These are phyloP conservation scores for Phytophthora pistaciae DNA, from an alignment of 352 stramenopile species.

Conservation along the genomic window DNA sequence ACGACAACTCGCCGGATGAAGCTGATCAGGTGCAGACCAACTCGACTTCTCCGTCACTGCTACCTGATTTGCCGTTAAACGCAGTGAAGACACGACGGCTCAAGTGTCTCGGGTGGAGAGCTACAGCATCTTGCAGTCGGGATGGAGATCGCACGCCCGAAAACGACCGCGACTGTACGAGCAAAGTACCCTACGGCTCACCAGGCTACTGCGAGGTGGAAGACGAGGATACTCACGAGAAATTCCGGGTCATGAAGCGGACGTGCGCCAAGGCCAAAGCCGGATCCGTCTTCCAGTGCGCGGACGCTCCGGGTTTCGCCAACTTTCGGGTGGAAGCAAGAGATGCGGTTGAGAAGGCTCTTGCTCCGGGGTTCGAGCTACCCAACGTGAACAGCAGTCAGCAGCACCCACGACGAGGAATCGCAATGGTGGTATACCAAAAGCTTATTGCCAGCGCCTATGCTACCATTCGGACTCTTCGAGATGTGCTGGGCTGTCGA, in stretches of 20 bases:
- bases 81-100: slow-evolving; percentile 14
- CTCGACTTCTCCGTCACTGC: too few relatives aligned
- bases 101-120: slow-evolving; percentile 69
- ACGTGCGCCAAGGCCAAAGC: slow-evolving; percentile 52
- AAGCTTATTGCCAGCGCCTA: slow-evolving; percentile 73
- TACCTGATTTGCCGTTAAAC: neutral
- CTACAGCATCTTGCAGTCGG: slow-evolving; percentile 51
- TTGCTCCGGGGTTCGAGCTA: neutral
- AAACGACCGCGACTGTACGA: slow-evolving; percentile 51
- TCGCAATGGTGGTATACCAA: slow-evolving; percentile 72
- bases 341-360: neutral
- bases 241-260: slow-evolving; percentile 71
- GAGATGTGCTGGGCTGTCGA: slow-evolving; percentile 37
- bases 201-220: slow-evolving; percentile 73
- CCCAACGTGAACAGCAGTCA: slow-evolving; percentile 1
- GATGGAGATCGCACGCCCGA: slow-evolving; percentile 44
- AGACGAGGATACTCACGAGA: slow-evolving; percentile 54
- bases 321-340: slow-evolving; percentile 49
- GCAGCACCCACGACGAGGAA: slow-evolving; percentile 24
- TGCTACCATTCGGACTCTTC: slow-evolving; percentile 57
- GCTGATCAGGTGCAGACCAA: neutral
- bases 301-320: slow-evolving; percentile 56
- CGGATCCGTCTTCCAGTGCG: slow-evolving; percentile 51
- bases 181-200: slow-evolving; percentile 36
- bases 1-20: neutral